Evolutionary conservation across 1,139 yeast species (phyloP).

Genomic region (Candida labiduridarum): DNA sequence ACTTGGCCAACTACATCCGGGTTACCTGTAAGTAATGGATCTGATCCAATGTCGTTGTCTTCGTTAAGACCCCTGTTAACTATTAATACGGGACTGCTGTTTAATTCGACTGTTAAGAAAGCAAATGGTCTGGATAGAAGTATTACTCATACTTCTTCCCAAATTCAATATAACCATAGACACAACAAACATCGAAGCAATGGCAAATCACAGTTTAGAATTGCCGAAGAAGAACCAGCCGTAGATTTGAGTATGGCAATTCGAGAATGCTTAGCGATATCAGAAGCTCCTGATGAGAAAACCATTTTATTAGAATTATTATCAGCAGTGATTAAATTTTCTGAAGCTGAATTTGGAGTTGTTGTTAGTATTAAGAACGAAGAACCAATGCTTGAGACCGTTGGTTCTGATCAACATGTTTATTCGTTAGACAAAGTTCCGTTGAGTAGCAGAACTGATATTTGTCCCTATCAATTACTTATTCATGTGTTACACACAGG

Average conservation of each 20-base stretch:
- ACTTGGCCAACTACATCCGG: constrained; percentile 33
- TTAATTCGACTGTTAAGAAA: background rate
- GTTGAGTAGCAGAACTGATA: constrained; percentile 42
- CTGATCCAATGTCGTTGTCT: background rate
- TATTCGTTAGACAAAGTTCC: constrained; percentile 40
- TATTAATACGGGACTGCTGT: background rate
- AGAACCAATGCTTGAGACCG: constrained; percentile 45
- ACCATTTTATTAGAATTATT: constrained; percentile 43
- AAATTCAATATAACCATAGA: background rate
- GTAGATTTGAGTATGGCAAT: constrained; percentile 32
- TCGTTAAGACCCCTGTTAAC: background rate
- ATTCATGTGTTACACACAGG: constrained; percentile 45
- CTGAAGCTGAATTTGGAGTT: constrained; percentile 51
- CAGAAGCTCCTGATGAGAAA: constrained; percentile 47
- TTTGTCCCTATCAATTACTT: constrained; percentile 48
- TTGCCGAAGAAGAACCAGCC: background rate
- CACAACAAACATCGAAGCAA: background rate
- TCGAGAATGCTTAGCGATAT: constrained; percentile 50
- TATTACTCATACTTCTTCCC: background rate
- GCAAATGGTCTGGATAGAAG: background rate
- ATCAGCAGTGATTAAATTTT: constrained; percentile 41
- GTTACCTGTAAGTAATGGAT: constrained; percentile 16
- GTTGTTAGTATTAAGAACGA: constrained; percentile 39
- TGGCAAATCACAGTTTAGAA: background rate
- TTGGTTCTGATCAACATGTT: constrained; percentile 44